Percentiles rank a stretch among this genome's conserved stretches.
Evolutionary conservation across 768 basidiomycete genomes (phyloP).

Genomic region (Agrocybe pediades): DNA sequence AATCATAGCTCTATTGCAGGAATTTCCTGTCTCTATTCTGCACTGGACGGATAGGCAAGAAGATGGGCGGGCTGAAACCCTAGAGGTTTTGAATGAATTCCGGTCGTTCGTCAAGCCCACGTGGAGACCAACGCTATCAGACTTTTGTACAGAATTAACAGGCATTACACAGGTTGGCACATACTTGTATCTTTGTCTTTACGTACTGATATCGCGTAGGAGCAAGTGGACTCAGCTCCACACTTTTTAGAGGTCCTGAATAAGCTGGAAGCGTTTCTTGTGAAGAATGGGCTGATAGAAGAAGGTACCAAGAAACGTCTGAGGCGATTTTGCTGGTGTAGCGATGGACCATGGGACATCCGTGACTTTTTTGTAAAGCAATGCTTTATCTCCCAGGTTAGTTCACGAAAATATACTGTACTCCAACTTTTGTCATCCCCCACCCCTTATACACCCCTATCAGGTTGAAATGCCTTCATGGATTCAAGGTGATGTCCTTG

Average conservation of each 20-base stretch:
- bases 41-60: slow-evolving; percentile 71
- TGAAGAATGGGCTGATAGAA: slow-evolving; percentile 70
- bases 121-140: slow-evolving; percentile 79
- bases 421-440: slow-evolving; percentile 1
- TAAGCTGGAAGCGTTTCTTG: slow-evolving; percentile 66
- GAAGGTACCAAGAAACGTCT: slow-evolving; percentile 54
- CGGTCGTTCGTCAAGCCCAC: slow-evolving; percentile 86
- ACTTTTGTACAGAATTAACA: slow-evolving; percentile 86
- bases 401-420: slow-evolving; percentile 19
- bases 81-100: slow-evolving; percentile 81
- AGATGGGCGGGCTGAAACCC: slow-evolving; percentile 50
- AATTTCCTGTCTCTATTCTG: slow-evolving; percentile 91
- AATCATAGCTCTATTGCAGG: slow-evolving; percentile 46
- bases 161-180: slow-evolving; percentile 86
- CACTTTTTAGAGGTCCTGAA: slow-evolving; percentile 70
- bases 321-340: slow-evolving; percentile 78
- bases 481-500: slow-evolving; percentile 73
- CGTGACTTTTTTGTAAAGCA: slow-evolving; percentile 88
- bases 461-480: slow-evolving; percentile 73
- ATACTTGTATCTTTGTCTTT: slow-evolving; percentile 2
- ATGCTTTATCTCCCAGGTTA: slow-evolving; percentile 82
- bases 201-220: slow-evolving; percentile 41
- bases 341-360: slow-evolving; percentile 82
- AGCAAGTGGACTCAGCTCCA: slow-evolving; percentile 79
- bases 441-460: slow-evolving; percentile 1